Percentiles rank a stretch among this genome's conserved stretches.
These are phyloP conservation scores for Micractinium conductrix DNA, from an alignment of 139 green algal species.

Conservation along the genomic window DNA sequence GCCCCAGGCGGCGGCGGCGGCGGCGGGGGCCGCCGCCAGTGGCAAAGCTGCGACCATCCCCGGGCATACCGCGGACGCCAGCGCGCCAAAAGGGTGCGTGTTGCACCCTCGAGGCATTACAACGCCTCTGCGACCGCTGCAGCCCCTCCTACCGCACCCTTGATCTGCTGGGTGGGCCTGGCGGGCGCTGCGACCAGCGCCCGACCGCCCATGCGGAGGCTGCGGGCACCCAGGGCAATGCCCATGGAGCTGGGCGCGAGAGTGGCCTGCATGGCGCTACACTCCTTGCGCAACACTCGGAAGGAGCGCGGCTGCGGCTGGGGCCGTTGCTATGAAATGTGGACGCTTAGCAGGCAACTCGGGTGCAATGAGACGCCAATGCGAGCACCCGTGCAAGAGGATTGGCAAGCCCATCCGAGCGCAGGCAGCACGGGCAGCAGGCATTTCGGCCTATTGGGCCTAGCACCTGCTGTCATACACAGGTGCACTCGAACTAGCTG, in stretches of 20 bases:
- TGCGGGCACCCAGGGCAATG: background rate
- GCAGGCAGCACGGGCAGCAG: too few relatives aligned
- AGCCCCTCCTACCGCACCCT: background rate
- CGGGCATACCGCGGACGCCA: background rate
- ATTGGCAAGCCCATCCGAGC: too few relatives aligned
- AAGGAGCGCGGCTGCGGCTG: background rate
- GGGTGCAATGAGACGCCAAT: background rate
- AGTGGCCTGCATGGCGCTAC: background rate
- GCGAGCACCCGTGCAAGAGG: too few relatives aligned
- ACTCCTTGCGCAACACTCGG: background rate
- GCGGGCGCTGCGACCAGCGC: background rate
- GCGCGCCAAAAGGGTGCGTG: background rate
- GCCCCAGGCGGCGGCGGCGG: background rate
- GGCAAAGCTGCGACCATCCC: background rate
- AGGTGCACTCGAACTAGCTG: too few relatives aligned
- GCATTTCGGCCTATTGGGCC: too few relatives aligned
- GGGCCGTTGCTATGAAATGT: background rate
- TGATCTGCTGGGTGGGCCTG: slow-evolving; percentile 9
- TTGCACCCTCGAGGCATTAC: too few relatives aligned
- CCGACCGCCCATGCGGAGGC: background rate
- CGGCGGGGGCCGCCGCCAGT: background rate
- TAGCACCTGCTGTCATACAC: too few relatives aligned
- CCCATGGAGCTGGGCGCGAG: background rate
- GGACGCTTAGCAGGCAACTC: too few relatives aligned
- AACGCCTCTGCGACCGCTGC: too few relatives aligned